Evolutionary conservation across 2,329 filamentous ascomycete genomes (phyloP).

Genomic region (Exophiala aquamarina): DNA sequence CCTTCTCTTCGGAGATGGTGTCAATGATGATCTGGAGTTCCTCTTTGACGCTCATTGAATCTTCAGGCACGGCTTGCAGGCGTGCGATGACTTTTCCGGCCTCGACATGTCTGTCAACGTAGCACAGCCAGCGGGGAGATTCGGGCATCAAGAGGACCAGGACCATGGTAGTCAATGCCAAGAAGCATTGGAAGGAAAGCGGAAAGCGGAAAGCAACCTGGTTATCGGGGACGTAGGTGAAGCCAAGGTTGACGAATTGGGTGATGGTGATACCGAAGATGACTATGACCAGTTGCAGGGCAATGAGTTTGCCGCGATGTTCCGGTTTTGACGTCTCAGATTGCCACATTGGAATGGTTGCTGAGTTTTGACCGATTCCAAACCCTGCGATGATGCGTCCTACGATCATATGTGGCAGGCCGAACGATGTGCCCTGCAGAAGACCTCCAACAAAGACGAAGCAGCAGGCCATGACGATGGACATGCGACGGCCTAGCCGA

Average conservation of each 20-base stretch:
- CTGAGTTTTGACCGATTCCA: slow-evolving; percentile 48
- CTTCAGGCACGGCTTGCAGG: slow-evolving; percentile 3
- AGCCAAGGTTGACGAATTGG: slow-evolving; percentile 49
- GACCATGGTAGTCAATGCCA: slow-evolving; percentile 42
- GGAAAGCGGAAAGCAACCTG: slow-evolving; percentile 44
- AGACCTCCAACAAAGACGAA: slow-evolving; percentile 49
- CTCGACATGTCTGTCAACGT: neutral
- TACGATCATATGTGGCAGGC: slow-evolving; percentile 45
- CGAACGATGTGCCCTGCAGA: slow-evolving; percentile 46
- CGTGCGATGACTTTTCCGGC: neutral
- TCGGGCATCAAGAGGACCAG: slow-evolving; percentile 42
- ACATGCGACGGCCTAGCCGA: slow-evolving; percentile 43
- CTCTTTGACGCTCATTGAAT: slow-evolving; percentile 5
- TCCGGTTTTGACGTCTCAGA: slow-evolving; percentile 45
- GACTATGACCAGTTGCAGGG: slow-evolving; percentile 49
- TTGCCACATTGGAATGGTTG: slow-evolving; percentile 46
- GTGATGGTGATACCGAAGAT: slow-evolving; percentile 48
- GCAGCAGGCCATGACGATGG: slow-evolving; percentile 42
- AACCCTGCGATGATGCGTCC: slow-evolving; percentile 50
- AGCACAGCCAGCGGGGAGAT: slow-evolving; percentile 44
- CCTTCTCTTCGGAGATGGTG: slow-evolving; percentile 3
- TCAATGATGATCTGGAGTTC: neutral
- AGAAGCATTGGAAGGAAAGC: slow-evolving; percentile 42
- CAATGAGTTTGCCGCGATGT: slow-evolving; percentile 41
- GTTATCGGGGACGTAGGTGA: slow-evolving; percentile 31